phyloP scores from a whole-genome alignment of 1,139 yeast species.

The Candida frijolesensis region DNA sequence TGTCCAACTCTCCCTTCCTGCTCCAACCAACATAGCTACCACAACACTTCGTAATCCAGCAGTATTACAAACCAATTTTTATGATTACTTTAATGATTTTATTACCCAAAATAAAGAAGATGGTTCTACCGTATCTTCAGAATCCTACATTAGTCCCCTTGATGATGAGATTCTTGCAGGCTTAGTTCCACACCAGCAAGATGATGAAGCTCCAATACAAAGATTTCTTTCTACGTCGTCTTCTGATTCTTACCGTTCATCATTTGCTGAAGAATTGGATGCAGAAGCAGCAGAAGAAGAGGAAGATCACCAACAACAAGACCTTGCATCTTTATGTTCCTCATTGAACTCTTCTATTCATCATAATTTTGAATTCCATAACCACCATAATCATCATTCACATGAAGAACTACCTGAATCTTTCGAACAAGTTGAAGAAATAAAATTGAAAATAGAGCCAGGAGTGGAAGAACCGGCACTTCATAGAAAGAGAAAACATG shows the following conservation, averaged over 20 bases:
- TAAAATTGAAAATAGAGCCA: not conserved
- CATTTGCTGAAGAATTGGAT: not conserved
- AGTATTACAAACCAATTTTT: not conserved
- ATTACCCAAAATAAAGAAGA: not conserved
- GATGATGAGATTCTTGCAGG: constrained; percentile 65
- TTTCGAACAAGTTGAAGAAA: not conserved
- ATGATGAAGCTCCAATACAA: not conserved
- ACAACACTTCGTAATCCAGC: not conserved
- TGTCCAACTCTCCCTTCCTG: constrained; percentile 1
- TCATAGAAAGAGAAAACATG: constrained; percentile 13
- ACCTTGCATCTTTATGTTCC: constrained; percentile 1
- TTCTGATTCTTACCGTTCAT: constrained; percentile 5
- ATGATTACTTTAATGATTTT: constrained; percentile 3
- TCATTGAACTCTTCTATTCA: constrained; percentile 3
- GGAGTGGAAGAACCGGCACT: not conserved
- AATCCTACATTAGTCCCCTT: constrained; percentile 34
- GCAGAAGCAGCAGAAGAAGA: constrained; percentile 4
- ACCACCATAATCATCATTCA: not conserved
- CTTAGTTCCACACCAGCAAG: not conserved
- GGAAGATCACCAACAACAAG: not conserved
- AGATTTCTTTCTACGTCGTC: constrained; percentile 24
- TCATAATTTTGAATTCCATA: not conserved
- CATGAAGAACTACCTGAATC: not conserved
- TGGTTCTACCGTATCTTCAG: constrained; percentile 15
- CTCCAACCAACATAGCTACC: constrained; percentile 2